Evolutionary conservation across 2,329 filamentous ascomycete species (phyloP).

Genomic region (Colletotrichum nymphaeae): DNA sequence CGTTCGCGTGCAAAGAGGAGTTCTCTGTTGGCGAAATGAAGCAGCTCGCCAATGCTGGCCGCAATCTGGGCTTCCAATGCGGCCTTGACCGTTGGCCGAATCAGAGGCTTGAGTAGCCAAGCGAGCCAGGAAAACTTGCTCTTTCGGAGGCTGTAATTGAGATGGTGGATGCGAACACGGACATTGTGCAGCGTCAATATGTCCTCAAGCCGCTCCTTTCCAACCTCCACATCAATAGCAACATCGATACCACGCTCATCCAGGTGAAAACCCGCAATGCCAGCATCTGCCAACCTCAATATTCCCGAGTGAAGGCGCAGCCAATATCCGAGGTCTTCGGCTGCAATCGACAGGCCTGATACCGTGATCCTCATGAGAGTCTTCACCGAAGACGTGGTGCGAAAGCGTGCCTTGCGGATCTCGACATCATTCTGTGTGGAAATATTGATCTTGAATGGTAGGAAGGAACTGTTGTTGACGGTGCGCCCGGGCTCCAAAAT

Average conservation of each 20-base stretch:
- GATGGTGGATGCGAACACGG: conserved; percentile 85
- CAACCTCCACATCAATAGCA: conserved; percentile 85
- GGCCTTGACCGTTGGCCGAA: conserved; percentile 83
- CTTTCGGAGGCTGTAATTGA: conserved; percentile 81
- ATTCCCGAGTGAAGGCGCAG: conserved; percentile 82
- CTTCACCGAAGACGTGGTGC: conserved; percentile 73
- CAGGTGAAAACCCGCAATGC: conserved; percentile 86
- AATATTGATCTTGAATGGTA: conserved; percentile 85
- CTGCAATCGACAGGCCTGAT: conserved; percentile 84
- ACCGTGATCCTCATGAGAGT: conserved; percentile 83
- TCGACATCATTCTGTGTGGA: conserved; percentile 90
- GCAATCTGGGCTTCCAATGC: conserved; percentile 84
- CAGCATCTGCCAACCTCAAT: conserved; percentile 81
- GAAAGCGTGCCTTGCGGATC: conserved; percentile 80
- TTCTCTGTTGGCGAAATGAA: conserved; percentile 84
- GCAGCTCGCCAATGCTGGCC: conserved; percentile 73
- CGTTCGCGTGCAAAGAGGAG: conserved; percentile 88
- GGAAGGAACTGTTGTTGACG: conserved; percentile 87
- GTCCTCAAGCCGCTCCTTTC: conserved; percentile 80
- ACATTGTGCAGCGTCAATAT: conserved; percentile 83
- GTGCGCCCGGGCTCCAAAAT: conserved; percentile 89
- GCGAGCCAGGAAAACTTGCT: conserved; percentile 82
- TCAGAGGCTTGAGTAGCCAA: conserved; percentile 86
- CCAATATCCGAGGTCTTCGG: conserved; percentile 92
- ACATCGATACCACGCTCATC: conserved; percentile 91